Evolutionary conservation across 202 grass and related monocot genomes (phyloP).

Genomic region (Carex arenaria): DNA sequence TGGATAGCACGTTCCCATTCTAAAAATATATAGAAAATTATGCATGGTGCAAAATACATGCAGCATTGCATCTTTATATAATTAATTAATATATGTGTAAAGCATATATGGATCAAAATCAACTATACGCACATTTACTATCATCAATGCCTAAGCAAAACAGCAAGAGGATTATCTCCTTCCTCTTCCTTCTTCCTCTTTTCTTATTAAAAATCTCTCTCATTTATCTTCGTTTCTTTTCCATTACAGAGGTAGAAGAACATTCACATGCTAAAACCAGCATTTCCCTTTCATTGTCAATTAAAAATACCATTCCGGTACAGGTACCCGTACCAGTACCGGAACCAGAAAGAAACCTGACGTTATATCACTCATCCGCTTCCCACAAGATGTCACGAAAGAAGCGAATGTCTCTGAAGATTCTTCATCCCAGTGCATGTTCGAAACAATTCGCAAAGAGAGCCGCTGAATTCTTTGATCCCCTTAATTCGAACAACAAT

Average conservation of each 20-base stretch:
- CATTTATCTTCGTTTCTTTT: neutral
- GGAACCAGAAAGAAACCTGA: neutral
- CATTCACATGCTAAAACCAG: neutral
- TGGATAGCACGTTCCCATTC: too few relatives aligned
- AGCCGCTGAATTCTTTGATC: slow-evolving; percentile 46
- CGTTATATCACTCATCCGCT: neutral
- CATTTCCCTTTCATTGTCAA: neutral
- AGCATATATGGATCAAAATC: too few relatives aligned
- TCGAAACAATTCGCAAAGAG: slow-evolving; percentile 39
- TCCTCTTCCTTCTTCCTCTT: slow-evolving; percentile 12
- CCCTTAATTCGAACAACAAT: neutral
- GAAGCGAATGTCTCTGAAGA: slow-evolving; percentile 34
- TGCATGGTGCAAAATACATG: too few relatives aligned
- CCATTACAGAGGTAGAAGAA: neutral
- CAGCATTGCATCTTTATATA: too few relatives aligned
- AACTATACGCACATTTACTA: too few relatives aligned
- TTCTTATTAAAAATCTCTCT: neutral
- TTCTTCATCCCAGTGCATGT: slow-evolving; percentile 13
- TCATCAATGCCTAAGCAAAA: neutral
- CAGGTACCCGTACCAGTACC: neutral
- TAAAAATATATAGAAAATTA: too few relatives aligned
- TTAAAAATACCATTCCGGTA: neutral
- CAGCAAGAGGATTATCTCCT: neutral
- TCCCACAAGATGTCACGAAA: slow-evolving; percentile 5
- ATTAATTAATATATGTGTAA: too few relatives aligned